These are phyloP conservation scores for Trichosporon sp. DNA, from an alignment of 1,284 basidiomycete species.

Conservation along the genomic window DNA sequence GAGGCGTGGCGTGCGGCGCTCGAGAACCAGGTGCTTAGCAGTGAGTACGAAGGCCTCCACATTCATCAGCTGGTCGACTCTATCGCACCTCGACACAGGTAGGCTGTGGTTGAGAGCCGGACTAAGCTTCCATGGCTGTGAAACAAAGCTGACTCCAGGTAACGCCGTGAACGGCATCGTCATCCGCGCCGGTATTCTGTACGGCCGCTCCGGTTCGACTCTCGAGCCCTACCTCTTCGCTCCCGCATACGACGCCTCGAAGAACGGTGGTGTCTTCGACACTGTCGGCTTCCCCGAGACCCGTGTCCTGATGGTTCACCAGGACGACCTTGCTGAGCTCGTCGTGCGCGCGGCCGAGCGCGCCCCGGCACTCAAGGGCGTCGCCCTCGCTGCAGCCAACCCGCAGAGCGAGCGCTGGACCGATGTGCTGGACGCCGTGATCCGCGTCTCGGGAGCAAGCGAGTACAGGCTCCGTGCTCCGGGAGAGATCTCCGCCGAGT, in stretches of 20 bases:
- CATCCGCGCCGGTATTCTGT: slow-evolving; percentile 53
- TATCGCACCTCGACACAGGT: too few relatives aligned
- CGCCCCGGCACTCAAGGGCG: slow-evolving; percentile 55
- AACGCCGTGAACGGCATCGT: slow-evolving; percentile 32
- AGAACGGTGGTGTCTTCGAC: slow-evolving; percentile 56
- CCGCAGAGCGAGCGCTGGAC: slow-evolving; percentile 59
- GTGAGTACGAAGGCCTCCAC: slow-evolving; percentile 24
- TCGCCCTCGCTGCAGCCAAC: slow-evolving; percentile 61
- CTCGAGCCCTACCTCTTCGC: slow-evolving; percentile 56
- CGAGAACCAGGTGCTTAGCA: slow-evolving; percentile 42
- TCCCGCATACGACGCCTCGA: slow-evolving; percentile 49
- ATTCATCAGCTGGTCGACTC: too few relatives aligned
- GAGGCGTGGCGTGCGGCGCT: slow-evolving; percentile 45
- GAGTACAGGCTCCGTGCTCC: slow-evolving; percentile 38
- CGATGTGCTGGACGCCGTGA: slow-evolving; percentile 59
- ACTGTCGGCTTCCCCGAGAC: slow-evolving; percentile 57
- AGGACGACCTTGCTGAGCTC: slow-evolving; percentile 62
- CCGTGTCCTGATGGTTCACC: slow-evolving; percentile 59
- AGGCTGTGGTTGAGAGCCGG: too few relatives aligned
- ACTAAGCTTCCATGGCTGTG: too few relatives aligned
- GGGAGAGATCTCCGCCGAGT: slow-evolving; percentile 49
- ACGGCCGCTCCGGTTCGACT: slow-evolving; percentile 54
- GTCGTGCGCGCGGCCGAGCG: slow-evolving; percentile 60
- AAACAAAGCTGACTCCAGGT: slow-evolving; percentile 25
- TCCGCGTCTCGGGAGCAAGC: slow-evolving; percentile 57